Conservation (phyloP, 352 stramenopile genomes). For the Globisporangium nunn region DNA sequence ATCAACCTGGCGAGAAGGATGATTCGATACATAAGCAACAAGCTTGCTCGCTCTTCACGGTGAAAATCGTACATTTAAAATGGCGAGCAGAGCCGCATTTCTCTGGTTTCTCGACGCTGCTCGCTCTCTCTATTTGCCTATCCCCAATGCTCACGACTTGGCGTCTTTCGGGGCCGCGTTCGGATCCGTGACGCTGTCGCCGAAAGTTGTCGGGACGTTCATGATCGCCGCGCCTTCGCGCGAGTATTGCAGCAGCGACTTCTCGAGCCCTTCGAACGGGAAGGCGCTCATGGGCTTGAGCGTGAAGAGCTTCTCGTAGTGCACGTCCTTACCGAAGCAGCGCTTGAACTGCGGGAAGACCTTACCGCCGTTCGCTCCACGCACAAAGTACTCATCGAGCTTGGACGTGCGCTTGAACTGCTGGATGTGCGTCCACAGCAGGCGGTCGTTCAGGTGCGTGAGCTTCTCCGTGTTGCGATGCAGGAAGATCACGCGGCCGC, state of each 20-base stretch:
- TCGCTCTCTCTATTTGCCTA: neutral
- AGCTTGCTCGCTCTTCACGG: too few relatives aligned
- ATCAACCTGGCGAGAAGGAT: neutral
- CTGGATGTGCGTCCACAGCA: conserved; percentile 55
- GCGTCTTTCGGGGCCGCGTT: neutral
- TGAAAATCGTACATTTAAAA: too few relatives aligned
- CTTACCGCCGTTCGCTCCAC: conserved; percentile 56
- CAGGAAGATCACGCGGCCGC: conserved; percentile 82
- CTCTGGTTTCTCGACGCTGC: too few relatives aligned
- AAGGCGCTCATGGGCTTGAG: conserved; percentile 61
- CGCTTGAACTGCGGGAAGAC: conserved; percentile 61
- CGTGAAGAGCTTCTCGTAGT: conserved; percentile 61
- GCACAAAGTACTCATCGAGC: conserved; percentile 40
- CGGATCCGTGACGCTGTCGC: neutral
- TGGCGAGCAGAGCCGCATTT: too few relatives aligned
- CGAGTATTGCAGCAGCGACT: conserved; percentile 3
- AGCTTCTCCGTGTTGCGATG: conserved; percentile 86
- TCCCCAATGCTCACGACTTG: neutral
- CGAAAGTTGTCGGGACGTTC: conserved; percentile 5
- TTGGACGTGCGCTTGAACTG: conserved; percentile 39
- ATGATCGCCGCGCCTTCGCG: conserved; percentile 5
- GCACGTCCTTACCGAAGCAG: conserved; percentile 63
- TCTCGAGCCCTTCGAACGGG: conserved; percentile 28
- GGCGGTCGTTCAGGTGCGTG: conserved; percentile 24
- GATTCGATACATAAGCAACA: too few relatives aligned